phyloP scores from a whole-genome alignment of 164 flowering plant genomes.

The Umbilicus rupestris region DNA sequence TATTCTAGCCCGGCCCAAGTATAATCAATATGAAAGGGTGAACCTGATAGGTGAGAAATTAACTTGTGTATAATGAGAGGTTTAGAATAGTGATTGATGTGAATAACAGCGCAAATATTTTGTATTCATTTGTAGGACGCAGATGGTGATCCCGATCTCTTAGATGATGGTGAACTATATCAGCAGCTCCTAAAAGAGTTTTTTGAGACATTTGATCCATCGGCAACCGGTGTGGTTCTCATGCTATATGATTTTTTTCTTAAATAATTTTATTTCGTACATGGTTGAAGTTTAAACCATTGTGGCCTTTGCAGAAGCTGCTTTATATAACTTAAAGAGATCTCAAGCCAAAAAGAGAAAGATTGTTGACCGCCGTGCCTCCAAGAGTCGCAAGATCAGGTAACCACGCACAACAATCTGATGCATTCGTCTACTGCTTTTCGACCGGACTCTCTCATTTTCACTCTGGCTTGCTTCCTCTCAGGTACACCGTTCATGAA shows the following conservation, averaged over 20 bases:
- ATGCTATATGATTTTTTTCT: background rate
- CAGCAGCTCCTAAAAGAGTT: constrained; percentile 90
- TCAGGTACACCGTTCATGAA: constrained; percentile 75
- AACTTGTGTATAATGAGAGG: too few species aligned
- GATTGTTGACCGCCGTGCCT: constrained; percentile 79
- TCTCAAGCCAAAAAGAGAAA: constrained; percentile 71
- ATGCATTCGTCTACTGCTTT: too few species aligned
- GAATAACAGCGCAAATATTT: too few species aligned
- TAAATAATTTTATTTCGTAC: background rate
- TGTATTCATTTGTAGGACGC: constrained; percentile 8
- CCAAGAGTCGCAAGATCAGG: constrained; percentile 93
- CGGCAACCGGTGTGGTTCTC: constrained; percentile 46
- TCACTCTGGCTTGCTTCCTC: constrained; percentile 5
- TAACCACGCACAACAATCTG: constrained; percentile 5
- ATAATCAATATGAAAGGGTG: background rate
- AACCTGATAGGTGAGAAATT: too few species aligned
- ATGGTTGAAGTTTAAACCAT: background rate
- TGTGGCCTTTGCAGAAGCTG: constrained; percentile 37
- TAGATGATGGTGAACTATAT: constrained; percentile 83
- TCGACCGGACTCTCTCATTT: background rate
- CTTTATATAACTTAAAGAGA: constrained; percentile 61
- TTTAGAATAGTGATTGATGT: background rate
- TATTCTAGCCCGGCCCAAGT: too few species aligned
- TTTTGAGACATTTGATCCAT: constrained; percentile 62
- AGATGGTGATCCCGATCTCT: constrained; percentile 85